Conservation (phyloP, 2,329 filamentous ascomycete genomes). For the Scedosporium apiospermum region DNA sequence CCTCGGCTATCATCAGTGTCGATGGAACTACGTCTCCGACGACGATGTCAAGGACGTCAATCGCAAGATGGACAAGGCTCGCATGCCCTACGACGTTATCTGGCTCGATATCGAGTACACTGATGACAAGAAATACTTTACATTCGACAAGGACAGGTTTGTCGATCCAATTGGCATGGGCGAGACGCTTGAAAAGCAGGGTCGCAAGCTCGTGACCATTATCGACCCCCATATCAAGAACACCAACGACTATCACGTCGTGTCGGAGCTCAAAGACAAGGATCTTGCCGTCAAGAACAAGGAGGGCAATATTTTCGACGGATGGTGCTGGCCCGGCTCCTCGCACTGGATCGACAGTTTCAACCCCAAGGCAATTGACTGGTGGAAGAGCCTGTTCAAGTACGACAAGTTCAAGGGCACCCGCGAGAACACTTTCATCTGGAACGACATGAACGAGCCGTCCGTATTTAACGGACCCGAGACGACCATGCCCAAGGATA, state of each 20-base stretch:
- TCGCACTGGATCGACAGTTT: slow-evolving; percentile 96
- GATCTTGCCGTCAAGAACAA: slow-evolving; percentile 83
- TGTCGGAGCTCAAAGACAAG: slow-evolving; percentile 74
- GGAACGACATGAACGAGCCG: slow-evolving; percentile 99
- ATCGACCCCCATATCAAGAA: slow-evolving; percentile 99
- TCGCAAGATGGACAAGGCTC: slow-evolving; percentile 87
- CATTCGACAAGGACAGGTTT: slow-evolving; percentile 88
- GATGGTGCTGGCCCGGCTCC: slow-evolving; percentile 97
- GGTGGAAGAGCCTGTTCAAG: slow-evolving; percentile 86
- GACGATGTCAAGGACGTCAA: slow-evolving; percentile 97
- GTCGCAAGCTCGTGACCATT: slow-evolving; percentile 85
- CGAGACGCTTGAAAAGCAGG: slow-evolving; percentile 73
- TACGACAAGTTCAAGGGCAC: slow-evolving; percentile 84
- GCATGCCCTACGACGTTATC: slow-evolving; percentile 96
- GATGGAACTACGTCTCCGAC: slow-evolving; percentile 97
- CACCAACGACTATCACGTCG: slow-evolving; percentile 63
- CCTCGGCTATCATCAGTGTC: slow-evolving; percentile 91
- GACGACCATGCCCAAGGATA: slow-evolving; percentile 98
- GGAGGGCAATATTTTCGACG: slow-evolving; percentile 79
- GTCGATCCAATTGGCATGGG: slow-evolving; percentile 79
- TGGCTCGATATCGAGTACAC: slow-evolving; percentile 99
- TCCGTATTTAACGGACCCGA: slow-evolving; percentile 98
- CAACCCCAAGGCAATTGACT: slow-evolving; percentile 80
- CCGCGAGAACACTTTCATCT: slow-evolving; percentile 79
- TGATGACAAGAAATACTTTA: slow-evolving; percentile 96